Evolutionary conservation across 352 stramenopile species (phyloP).

Genomic region (Globisporangium heterothallicum): DNA sequence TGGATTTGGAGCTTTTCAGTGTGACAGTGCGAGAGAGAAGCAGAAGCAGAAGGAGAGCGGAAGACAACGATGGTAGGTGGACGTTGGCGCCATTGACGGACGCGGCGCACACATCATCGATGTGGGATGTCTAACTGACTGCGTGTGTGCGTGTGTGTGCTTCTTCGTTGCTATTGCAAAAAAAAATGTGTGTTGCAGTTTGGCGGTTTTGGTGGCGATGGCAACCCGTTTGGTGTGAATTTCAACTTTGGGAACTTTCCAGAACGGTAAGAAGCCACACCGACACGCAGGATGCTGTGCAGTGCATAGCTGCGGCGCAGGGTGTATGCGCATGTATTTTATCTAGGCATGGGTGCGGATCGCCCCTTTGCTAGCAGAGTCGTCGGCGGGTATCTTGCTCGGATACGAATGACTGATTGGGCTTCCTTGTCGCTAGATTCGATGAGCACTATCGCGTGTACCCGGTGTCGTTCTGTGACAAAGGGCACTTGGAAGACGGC

Average conservation of each 20-base stretch:
- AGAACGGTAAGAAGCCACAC: constrained; percentile 53
- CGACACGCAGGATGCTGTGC: no score
- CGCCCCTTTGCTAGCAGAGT: no score
- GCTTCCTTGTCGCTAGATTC: constrained; percentile 33
- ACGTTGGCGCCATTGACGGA: no score
- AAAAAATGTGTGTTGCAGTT: no score
- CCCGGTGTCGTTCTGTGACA: constrained; percentile 84
- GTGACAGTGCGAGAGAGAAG: neutral
- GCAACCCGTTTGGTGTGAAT: constrained; percentile 78
- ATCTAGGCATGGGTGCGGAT: no score
- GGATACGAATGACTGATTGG: neutral
- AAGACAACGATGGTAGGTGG: constrained; percentile 10
- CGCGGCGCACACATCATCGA: no score
- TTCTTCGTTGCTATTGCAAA: no score
- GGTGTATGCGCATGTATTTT: no score
- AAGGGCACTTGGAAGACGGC: constrained; percentile 83
- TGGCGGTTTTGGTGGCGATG: constrained; percentile 61
- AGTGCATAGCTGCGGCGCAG: no score
- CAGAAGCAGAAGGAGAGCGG: constrained; percentile 13
- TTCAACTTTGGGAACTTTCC: constrained; percentile 77
- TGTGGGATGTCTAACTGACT: no score
- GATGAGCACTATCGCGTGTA: constrained; percentile 87
- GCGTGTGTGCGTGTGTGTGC: neutral
- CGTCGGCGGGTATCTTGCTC: no score
- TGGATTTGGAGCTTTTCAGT: constrained; percentile 3